phyloP scores from a whole-genome alignment of 2,329 filamentous ascomycete species.

The Passalora sequoiae region DNA sequence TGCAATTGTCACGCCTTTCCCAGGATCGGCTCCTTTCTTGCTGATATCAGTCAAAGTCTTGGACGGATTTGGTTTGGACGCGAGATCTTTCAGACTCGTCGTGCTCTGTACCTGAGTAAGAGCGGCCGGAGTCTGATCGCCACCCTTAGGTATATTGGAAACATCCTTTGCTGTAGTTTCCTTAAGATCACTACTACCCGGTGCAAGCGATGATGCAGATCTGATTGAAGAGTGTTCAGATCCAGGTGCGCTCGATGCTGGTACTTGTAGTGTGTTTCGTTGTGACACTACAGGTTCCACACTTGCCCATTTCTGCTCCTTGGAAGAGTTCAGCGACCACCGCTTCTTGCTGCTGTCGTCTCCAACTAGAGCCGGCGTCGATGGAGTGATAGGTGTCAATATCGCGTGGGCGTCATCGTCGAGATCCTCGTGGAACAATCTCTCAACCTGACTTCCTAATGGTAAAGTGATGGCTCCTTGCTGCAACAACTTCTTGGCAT shows the following conservation, averaged over 20 bases:
- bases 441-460: conserved; percentile 8
- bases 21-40: no score
- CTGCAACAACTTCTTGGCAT: neutral
- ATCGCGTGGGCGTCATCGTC: conserved; percentile 1
- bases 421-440: conserved; percentile 6
- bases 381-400: neutral
- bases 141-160: neutral
- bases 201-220: neutral
- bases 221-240: neutral
- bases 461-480: conserved; percentile 1
- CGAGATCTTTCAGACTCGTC: no score
- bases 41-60: no score
- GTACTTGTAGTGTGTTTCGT: neutral
- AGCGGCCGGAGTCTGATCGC: no score
- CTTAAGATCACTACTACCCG: neutral
- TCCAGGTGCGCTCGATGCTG: neutral
- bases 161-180: neutral
- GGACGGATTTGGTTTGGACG: no score
- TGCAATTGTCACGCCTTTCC: no score
- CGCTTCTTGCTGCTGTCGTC: neutral
- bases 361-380: neutral
- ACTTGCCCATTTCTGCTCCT: conserved; percentile 4
- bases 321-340: neutral
- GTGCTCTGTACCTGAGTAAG: no score
- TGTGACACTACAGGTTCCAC: neutral